phyloP scores from a whole-genome alignment of 225 moss, liverwort and hornwort genomes.

The Lunularia cruciata region DNA sequence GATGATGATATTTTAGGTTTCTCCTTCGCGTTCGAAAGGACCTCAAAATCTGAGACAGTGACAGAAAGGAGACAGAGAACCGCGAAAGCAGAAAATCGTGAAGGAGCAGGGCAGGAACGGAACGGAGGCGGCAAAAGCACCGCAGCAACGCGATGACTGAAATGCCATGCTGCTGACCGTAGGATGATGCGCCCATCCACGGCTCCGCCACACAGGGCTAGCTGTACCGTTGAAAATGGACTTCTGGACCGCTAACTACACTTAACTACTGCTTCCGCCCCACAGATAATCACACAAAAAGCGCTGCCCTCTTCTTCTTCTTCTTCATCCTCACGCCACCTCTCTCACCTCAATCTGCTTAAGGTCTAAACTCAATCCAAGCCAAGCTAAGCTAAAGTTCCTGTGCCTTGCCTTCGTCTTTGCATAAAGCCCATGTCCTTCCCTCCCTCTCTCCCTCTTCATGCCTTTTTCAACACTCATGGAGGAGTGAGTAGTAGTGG shows the following conservation, averaged over 20 bases:
- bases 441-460: too few species aligned
- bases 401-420: too few species aligned
- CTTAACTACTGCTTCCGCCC: too few species aligned
- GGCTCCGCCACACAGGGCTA: slow-evolving; percentile 1
- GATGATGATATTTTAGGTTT: slow-evolving; percentile 2
- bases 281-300: too few species aligned
- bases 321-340: too few species aligned
- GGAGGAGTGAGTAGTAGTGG: too few species aligned
- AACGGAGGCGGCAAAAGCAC: slow-evolving; percentile 25
- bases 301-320: too few species aligned
- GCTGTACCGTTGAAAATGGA: slow-evolving; percentile 18
- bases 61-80: not conserved
- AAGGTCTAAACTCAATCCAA: too few species aligned
- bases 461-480: too few species aligned
- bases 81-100: slow-evolving; percentile 6
- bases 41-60: not conserved
- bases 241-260: slow-evolving; percentile 9
- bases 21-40: not conserved
- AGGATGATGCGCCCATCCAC: slow-evolving; percentile 10
- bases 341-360: too few species aligned
- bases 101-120: not conserved
- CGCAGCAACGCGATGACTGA: slow-evolving; percentile 7
- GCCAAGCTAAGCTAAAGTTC: too few species aligned
- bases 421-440: too few species aligned
- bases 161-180: not conserved